Conservation (phyloP, 2,329 filamentous ascomycete species). For the Reticulascus tulasneorum region DNA sequence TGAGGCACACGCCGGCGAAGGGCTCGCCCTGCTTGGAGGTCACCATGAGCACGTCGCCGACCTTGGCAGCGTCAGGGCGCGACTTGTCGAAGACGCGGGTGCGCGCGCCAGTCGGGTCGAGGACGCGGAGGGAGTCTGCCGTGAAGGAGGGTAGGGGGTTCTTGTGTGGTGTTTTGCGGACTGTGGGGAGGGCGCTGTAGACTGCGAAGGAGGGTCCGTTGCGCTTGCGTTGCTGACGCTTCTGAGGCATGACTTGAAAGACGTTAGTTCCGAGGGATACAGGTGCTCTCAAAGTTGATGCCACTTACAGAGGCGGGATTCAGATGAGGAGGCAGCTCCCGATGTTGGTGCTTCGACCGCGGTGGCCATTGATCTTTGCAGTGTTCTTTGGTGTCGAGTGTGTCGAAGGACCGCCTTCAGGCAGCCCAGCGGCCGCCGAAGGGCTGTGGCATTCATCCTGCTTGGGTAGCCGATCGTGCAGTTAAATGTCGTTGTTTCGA, state of each 20-base stretch:
- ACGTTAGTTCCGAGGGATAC: too few relatives aligned
- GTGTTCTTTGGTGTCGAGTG: constrained; percentile 44
- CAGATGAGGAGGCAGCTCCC: constrained; percentile 21
- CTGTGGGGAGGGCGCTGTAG: constrained; percentile 49
- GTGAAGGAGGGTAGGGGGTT: constrained; percentile 68
- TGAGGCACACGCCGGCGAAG: constrained; percentile 83
- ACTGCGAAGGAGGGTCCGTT: constrained; percentile 17
- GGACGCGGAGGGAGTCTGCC: constrained; percentile 62
- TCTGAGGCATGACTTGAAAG: not conserved
- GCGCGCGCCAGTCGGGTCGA: constrained; percentile 83
- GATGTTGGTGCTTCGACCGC: constrained; percentile 20
- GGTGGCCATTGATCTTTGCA: constrained; percentile 46
- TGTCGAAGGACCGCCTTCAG: constrained; percentile 63
- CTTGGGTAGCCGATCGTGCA: too few relatives aligned
- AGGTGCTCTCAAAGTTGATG: too few relatives aligned
- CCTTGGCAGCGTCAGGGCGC: constrained; percentile 74
- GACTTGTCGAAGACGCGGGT: constrained; percentile 73
- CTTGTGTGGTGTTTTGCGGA: constrained; percentile 51
- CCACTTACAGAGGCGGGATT: constrained; percentile 24
- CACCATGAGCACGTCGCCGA: constrained; percentile 89
- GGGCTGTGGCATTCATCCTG: constrained; percentile 57
- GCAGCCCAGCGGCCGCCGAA: constrained; percentile 70
- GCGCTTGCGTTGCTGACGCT: constrained; percentile 23
- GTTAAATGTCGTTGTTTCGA: too few relatives aligned
- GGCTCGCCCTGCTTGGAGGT: constrained; percentile 77